Conservation (phyloP, 495 filamentous ascomycete genomes). For the Hypoxylon fragiforme region DNA sequence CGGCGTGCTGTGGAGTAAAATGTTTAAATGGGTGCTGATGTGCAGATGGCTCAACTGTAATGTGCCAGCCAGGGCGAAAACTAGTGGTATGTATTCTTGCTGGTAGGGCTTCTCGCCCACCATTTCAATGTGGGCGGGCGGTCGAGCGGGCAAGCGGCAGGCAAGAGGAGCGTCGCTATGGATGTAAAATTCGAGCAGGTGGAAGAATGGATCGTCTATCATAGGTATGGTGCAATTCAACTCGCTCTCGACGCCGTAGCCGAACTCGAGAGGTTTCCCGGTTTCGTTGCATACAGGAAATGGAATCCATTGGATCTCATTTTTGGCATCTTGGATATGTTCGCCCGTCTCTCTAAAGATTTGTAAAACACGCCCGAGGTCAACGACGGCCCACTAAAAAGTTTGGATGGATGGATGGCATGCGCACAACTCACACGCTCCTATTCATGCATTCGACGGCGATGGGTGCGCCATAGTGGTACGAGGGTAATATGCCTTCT, state of each 20-base stretch:
- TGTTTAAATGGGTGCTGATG: constrained; percentile 84
- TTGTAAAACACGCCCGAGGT: too few relatives aligned
- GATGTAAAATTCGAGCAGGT: constrained; percentile 97
- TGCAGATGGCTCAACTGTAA: constrained; percentile 89
- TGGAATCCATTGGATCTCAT: constrained; percentile 90
- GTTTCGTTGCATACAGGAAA: constrained; percentile 95
- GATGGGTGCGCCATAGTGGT: constrained; percentile 54
- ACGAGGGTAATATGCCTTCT: constrained; percentile 46
- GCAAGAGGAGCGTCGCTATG: constrained; percentile 93
- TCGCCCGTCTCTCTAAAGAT: constrained; percentile 61
- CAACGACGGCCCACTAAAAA: too few relatives aligned
- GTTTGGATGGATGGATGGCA: background rate
- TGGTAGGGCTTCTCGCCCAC: constrained; percentile 48
- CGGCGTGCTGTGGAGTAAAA: constrained; percentile 75
- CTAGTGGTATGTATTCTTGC: constrained; percentile 64
- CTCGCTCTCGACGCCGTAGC: constrained; percentile 81
- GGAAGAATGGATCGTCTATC: constrained; percentile 87
- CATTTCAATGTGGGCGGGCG: constrained; percentile 54
- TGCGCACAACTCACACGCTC: constrained; percentile 49
- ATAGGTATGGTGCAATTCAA: constrained; percentile 89
- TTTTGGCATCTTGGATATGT: constrained; percentile 76
- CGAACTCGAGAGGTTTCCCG: constrained; percentile 73
- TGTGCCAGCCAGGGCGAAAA: constrained; percentile 86
- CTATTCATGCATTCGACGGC: constrained; percentile 59
- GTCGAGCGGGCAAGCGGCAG: constrained; percentile 85